Conservation (phyloP, 306 rosid genomes). For the Sphenostylis stenocarpa region DNA sequence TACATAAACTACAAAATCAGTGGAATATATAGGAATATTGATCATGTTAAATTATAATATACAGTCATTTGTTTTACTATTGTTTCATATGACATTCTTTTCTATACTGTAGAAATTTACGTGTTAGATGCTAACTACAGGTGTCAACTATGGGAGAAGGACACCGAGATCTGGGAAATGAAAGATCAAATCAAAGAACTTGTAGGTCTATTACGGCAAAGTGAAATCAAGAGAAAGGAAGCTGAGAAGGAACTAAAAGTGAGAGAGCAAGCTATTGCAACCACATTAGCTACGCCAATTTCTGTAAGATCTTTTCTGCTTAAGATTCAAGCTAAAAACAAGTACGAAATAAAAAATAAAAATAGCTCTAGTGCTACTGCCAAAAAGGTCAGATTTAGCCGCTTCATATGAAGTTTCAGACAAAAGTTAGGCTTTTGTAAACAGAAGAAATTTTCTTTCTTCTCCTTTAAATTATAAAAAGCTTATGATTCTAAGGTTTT, state of each 20-base stretch:
- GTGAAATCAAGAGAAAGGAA: slow-evolving; percentile 88
- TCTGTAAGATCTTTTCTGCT: slow-evolving; percentile 56
- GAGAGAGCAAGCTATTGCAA: slow-evolving; percentile 76
- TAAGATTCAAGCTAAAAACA: slow-evolving; percentile 12
- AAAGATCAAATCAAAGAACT: slow-evolving; percentile 93
- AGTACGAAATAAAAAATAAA: slow-evolving; percentile 4
- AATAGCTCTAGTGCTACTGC: neutral
- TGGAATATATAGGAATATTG: neutral
- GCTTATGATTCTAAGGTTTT: neutral
- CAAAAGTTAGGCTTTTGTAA: neutral
- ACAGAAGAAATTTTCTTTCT: neutral
- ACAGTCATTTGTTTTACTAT: neutral
- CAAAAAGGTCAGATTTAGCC: neutral
- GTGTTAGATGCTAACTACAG: slow-evolving; percentile 45
- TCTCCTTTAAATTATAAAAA: neutral
- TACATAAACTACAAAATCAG: neutral
- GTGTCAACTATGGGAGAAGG: slow-evolving; percentile 95
- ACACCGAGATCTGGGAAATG: slow-evolving; percentile 83
- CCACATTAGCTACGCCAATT: slow-evolving; percentile 64
- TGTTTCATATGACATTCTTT: slow-evolving; percentile 2
- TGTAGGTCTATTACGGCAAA: slow-evolving; percentile 88
- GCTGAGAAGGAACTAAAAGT: slow-evolving; percentile 82
- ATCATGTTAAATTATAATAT: slow-evolving; percentile 17
- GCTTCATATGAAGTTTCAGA: neutral
- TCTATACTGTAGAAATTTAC: slow-evolving; percentile 23